Evolutionary conservation across 1,139 yeast genomes (phyloP).

Genomic region (Zygotorulaspora mrakii): DNA sequence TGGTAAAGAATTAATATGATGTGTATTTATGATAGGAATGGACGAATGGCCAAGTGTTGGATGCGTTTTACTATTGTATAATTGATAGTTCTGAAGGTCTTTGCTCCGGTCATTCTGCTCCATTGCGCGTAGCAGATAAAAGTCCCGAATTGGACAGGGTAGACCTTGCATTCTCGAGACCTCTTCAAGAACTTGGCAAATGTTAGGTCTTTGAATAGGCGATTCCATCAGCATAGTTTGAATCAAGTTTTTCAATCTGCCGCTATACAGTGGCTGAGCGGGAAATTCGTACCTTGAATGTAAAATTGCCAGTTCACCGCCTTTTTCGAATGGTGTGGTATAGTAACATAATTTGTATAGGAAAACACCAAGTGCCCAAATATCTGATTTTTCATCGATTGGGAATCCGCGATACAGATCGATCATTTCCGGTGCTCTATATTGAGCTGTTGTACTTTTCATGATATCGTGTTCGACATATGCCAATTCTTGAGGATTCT

Average conservation of each 20-base stretch:
- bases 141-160: conserved; percentile 46
- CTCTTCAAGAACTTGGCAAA: conserved; percentile 64
- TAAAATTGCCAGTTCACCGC: conserved; percentile 68
- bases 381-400: conserved; percentile 72
- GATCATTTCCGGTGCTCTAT: conserved; percentile 79
- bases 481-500: conserved; percentile 57
- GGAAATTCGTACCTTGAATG: conserved; percentile 66
- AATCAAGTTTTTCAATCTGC: conserved; percentile 54
- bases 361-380: conserved; percentile 82
- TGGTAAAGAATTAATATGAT: conserved; percentile 6
- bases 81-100: conserved; percentile 3
- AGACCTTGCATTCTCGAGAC: conserved; percentile 56
- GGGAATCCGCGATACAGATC: conserved; percentile 64
- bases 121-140: conserved; percentile 29
- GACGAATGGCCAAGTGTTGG: conserved; percentile 6
- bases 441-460: conserved; percentile 79
- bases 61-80: conserved; percentile 11
- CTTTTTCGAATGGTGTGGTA: conserved; percentile 75
- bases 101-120: conserved; percentile 7
- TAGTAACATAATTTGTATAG: conserved; percentile 72
- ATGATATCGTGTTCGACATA: conserved; percentile 61
- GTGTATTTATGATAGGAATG: conserved; percentile 3
- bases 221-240: conserved; percentile 62
- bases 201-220: conserved; percentile 69
- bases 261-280: conserved; percentile 43